Percentiles rank a stretch among this genome's conserved stretches.
These are phyloP conservation scores for Stereocaulon alpinum DNA, from an alignment of 495 filamentous ascomycete genomes.

Conservation along the genomic window DNA sequence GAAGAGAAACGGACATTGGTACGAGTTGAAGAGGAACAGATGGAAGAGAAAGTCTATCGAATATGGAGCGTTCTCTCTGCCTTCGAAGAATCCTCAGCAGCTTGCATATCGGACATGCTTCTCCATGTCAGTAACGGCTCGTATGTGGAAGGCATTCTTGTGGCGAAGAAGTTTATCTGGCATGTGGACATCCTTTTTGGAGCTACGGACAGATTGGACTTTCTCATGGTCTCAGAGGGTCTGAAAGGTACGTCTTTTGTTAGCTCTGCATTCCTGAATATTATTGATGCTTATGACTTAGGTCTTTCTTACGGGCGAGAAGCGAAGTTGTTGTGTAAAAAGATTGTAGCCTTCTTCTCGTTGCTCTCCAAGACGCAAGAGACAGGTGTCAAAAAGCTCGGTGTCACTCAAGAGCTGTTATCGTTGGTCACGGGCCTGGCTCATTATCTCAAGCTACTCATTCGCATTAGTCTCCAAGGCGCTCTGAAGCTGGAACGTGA, in stretches of 20 bases:
- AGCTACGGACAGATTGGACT: constrained; percentile 76
- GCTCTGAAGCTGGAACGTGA: constrained; percentile 86
- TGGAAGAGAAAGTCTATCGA: constrained; percentile 95
- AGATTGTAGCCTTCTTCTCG: constrained; percentile 96
- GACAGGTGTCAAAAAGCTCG: constrained; percentile 71
- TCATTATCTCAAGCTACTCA: constrained; percentile 96
- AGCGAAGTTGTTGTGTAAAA: constrained; percentile 96
- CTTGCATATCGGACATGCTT: constrained; percentile 99
- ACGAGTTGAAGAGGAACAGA: constrained; percentile 76
- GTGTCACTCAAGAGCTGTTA: constrained; percentile 92
- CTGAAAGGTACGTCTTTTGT: constrained; percentile 54
- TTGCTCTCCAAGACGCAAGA: constrained; percentile 90
- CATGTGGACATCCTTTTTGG: constrained; percentile 91
- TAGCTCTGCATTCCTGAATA: not conserved
- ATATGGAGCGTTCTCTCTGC: constrained; percentile 97
- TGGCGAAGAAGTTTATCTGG: constrained; percentile 93
- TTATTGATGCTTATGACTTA: constrained; percentile 26
- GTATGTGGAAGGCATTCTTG: constrained; percentile 87
- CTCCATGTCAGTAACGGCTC: constrained; percentile 97
- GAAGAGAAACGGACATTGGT: constrained; percentile 65
- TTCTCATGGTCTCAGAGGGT: constrained; percentile 53
- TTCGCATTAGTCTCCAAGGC: constrained; percentile 92
- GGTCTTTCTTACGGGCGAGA: constrained; percentile 87
- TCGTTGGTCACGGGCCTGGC: constrained; percentile 93
- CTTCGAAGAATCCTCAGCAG: constrained; percentile 95